phyloP scores from a whole-genome alignment of 2,329 filamentous ascomycete genomes.

The Scytalidium lignicola region DNA sequence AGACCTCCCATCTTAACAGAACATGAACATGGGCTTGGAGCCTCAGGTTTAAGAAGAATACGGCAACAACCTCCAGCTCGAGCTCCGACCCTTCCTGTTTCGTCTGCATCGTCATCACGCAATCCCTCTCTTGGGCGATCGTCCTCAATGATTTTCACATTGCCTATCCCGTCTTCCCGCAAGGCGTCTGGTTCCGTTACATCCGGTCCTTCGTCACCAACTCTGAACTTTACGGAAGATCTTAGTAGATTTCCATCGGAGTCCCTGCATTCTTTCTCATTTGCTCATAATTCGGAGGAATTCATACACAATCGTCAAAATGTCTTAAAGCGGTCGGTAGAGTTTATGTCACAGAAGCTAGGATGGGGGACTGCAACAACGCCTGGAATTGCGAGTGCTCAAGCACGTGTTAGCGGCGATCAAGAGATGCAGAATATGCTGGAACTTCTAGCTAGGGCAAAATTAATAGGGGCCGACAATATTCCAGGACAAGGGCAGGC shows the following conservation, averaged over 20 bases:
- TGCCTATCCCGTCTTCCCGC: slow-evolving; percentile 45
- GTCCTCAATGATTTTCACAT: slow-evolving; percentile 64
- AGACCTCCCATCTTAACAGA: slow-evolving; percentile 80
- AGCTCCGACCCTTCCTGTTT: slow-evolving; percentile 55
- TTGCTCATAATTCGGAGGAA: slow-evolving; percentile 92
- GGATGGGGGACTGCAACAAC: slow-evolving; percentile 64
- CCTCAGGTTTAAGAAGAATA: slow-evolving; percentile 87
- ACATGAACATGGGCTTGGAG: slow-evolving; percentile 80
- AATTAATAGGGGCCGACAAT: slow-evolving; percentile 67
- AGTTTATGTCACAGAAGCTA: slow-evolving; percentile 86
- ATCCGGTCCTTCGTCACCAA: slow-evolving; percentile 65
- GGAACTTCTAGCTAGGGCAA: slow-evolving; percentile 77
- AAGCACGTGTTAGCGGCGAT: slow-evolving; percentile 77
- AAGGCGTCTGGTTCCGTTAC: slow-evolving; percentile 20
- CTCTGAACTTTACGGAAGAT: slow-evolving; percentile 72
- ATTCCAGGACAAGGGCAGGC: slow-evolving; percentile 43
- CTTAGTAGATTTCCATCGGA: slow-evolving; percentile 89
- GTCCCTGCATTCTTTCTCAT: slow-evolving; percentile 96
- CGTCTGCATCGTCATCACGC: slow-evolving; percentile 58
- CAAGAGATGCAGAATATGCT: slow-evolving; percentile 86
- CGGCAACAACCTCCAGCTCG: slow-evolving; percentile 73
- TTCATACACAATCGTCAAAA: slow-evolving; percentile 87
- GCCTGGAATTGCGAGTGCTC: slow-evolving; percentile 73
- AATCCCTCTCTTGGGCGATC: slow-evolving; percentile 57
- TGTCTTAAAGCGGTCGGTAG: slow-evolving; percentile 86